Percentiles rank a stretch among this genome's conserved stretches.
Evolutionary conservation across 176 grass and related monocot genomes (phyloP).

Genomic region (Eremochloa ophiuroides): DNA sequence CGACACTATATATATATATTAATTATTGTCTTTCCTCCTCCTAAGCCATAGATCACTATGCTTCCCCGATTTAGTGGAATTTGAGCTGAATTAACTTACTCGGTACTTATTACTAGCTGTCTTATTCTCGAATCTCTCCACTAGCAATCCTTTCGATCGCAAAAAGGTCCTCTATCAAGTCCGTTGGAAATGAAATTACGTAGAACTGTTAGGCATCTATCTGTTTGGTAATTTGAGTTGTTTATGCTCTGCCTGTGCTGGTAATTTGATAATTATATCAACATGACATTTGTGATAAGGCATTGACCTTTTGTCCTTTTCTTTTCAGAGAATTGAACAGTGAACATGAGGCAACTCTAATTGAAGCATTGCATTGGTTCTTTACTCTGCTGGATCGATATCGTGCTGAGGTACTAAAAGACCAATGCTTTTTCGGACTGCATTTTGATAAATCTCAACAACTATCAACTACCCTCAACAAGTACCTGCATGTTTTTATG

Average conservation of each 20-base stretch:
- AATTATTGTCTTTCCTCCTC: not conserved
- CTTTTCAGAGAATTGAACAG: conserved; percentile 80
- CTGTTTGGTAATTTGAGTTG: too few species aligned
- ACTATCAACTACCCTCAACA: too few species aligned
- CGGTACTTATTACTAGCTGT: too few species aligned
- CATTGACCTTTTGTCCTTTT: not conserved
- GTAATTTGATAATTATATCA: not conserved
- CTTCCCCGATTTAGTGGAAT: too few species aligned
- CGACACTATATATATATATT: too few species aligned
- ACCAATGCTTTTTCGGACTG: conserved; percentile 2
- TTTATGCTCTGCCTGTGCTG: not conserved
- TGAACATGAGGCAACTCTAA: conserved; percentile 84
- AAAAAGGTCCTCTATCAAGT: too few species aligned
- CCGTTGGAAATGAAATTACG: not conserved
- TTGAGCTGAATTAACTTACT: too few species aligned
- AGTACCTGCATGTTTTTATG: conserved; percentile 1
- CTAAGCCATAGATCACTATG: too few species aligned
- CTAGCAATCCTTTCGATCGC: too few species aligned
- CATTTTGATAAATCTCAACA: not conserved
- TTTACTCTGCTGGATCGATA: conserved; percentile 57
- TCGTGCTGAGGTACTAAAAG: conserved; percentile 66
- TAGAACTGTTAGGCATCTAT: not conserved
- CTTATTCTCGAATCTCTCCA: too few species aligned
- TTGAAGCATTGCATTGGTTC: conserved; percentile 89
- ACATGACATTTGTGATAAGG: not conserved